phyloP scores from a whole-genome alignment of 1,139 yeast genomes.

The Lipomyces yarrowii region DNA sequence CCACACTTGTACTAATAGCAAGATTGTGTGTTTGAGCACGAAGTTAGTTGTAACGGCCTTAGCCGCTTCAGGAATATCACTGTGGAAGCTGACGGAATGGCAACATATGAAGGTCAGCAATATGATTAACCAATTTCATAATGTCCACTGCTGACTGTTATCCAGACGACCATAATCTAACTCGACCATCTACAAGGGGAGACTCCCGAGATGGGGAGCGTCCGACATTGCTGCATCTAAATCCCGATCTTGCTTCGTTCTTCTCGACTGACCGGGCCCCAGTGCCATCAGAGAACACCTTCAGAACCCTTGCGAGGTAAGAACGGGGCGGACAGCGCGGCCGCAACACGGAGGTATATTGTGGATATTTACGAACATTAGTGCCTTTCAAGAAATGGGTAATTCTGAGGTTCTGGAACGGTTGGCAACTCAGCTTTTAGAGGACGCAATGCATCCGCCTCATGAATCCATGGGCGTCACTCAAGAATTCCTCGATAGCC shows the following conservation, averaged over 20 bases:
- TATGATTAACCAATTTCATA: background rate
- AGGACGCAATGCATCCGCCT: conserved; percentile 27
- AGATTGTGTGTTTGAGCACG: background rate
- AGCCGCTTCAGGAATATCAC: background rate
- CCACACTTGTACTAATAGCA: background rate
- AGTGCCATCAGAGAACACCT: conserved; percentile 10
- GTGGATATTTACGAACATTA: conserved; percentile 3
- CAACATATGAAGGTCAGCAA: conserved; percentile 27
- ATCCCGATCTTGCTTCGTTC: conserved; percentile 30
- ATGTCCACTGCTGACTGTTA: background rate
- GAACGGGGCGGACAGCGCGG: background rate
- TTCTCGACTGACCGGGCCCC: conserved; percentile 24
- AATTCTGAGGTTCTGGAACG: conserved; percentile 20
- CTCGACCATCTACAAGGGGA: conserved; percentile 1
- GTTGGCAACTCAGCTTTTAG: conserved; percentile 24
- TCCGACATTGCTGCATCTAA: conserved; percentile 20
- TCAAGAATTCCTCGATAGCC: conserved; percentile 68
- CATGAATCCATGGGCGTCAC: conserved; percentile 56
- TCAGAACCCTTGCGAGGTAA: conserved; percentile 18
- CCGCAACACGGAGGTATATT: background rate
- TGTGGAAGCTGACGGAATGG: conserved; percentile 14
- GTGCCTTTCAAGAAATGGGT: conserved; percentile 30
- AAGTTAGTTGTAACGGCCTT: background rate
- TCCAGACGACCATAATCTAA: conserved; percentile 28
- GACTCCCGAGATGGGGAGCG: conserved; percentile 7